Conservation (phyloP, 768 basidiomycete species). For the Kwoniella shandongensis region DNA sequence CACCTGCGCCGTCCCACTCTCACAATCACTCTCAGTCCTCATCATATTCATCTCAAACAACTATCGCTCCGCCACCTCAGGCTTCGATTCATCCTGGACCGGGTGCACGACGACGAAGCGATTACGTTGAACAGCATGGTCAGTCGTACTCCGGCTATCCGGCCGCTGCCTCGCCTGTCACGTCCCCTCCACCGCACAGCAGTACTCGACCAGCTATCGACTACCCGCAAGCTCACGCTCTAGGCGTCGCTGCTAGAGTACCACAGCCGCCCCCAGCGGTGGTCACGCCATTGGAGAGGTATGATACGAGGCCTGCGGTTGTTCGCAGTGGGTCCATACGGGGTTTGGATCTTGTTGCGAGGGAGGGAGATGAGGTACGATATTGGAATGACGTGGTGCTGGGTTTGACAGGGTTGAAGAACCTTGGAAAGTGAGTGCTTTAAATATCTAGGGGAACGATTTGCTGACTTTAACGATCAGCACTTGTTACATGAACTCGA, state of each 20-base stretch:
- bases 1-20: conserved; percentile 25
- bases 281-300: conserved; percentile 67
- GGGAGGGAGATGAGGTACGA: conserved; percentile 72
- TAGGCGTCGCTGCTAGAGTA: conserved; percentile 52
- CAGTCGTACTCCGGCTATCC: conserved; percentile 52
- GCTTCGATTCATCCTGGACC: conserved; percentile 80
- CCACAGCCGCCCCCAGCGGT: conserved; percentile 76
- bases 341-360: conserved; percentile 56
- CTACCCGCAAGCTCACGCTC: conserved; percentile 65
- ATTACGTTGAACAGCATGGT: conserved; percentile 76
- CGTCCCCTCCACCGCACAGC: conserved; percentile 47
- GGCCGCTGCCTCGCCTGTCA: conserved; percentile 56
- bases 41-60: conserved; percentile 50
- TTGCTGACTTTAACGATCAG: conserved; percentile 61
- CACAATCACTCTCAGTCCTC: conserved; percentile 52
- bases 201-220: conserved; percentile 65
- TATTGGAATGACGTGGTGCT: conserved; percentile 83
- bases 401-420: conserved; percentile 83
- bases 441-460: not conserved
- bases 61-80: conserved; percentile 69
- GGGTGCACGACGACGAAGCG: conserved; percentile 69
- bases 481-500: conserved; percentile 99
- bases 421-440: conserved; percentile 60
- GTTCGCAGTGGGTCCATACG: conserved; percentile 43
- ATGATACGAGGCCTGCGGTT: conserved; percentile 63